phyloP scores from a whole-genome alignment of 371 early-diverging fungal species.

The Catenaria anguillulae region DNA sequence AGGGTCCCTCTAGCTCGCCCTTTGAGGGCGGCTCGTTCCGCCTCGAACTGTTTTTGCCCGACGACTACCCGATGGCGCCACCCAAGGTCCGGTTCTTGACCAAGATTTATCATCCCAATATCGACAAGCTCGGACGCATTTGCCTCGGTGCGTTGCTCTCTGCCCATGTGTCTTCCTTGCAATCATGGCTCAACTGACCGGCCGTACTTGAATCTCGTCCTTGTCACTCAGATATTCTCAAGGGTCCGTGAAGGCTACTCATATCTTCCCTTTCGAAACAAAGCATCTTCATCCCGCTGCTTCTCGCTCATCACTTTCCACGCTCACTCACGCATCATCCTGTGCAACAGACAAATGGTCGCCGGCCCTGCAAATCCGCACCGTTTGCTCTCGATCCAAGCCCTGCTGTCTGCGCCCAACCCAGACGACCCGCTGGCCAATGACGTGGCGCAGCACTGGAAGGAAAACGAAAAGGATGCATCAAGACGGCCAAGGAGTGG shows the following conservation, averaged over 20 bases:
- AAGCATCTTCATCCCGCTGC: neutral
- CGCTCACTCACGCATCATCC: neutral
- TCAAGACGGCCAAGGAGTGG: constrained; percentile 44
- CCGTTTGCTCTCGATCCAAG: constrained; percentile 96
- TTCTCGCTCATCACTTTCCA: neutral
- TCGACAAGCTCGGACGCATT: constrained; percentile 96
- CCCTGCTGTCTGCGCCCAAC: constrained; percentile 96
- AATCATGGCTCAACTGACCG: too few species aligned
- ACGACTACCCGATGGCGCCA: constrained; percentile 97
- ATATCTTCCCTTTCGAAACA: neutral
- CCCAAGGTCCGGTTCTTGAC: constrained; percentile 97
- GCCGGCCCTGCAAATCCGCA: constrained; percentile 94
- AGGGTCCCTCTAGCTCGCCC: constrained; percentile 90
- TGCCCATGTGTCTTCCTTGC: too few species aligned
- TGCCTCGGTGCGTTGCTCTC: too few species aligned
- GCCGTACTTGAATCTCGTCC: too few species aligned
- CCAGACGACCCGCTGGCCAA: constrained; percentile 97
- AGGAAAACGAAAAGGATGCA: constrained; percentile 81
- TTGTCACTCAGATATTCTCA: constrained; percentile 98
- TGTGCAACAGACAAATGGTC: constrained; percentile 88
- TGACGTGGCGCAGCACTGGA: constrained; percentile 98
- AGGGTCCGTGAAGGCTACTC: constrained; percentile 41
- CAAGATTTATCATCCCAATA: constrained; percentile 98
- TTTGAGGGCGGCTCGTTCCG: constrained; percentile 90
- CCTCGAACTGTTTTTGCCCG: constrained; percentile 90